phyloP scores from a whole-genome alignment of 108 stramenopile species.

The Fragilariopsis cylindrus region DNA sequence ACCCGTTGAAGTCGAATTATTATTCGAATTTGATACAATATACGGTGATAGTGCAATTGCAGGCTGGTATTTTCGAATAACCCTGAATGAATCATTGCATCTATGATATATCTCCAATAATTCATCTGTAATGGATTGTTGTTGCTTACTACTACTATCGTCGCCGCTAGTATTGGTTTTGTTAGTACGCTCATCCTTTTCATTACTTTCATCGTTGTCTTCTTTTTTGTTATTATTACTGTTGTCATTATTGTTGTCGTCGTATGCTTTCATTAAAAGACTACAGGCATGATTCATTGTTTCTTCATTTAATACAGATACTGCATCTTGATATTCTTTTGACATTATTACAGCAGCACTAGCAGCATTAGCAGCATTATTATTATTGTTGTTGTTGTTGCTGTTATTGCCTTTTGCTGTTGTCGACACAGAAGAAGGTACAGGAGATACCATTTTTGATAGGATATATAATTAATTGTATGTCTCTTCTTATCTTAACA shows the following conservation, averaged over 20 bases:
- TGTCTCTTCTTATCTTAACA: no score
- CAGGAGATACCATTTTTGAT: not conserved
- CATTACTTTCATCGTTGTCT: not conserved
- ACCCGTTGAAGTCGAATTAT: not conserved
- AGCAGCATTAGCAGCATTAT: not conserved
- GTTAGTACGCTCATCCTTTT: not conserved
- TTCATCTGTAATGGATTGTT: not conserved
- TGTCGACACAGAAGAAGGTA: not conserved
- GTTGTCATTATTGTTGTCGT: constrained; percentile 11
- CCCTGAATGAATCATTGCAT: constrained; percentile 13
- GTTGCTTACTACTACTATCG: not conserved
- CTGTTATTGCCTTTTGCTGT: not conserved
- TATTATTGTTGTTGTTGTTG: not conserved
- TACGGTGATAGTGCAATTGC: not conserved
- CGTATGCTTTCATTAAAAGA: constrained; percentile 18
- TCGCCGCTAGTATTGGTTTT: not conserved
- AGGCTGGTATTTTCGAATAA: constrained; percentile 23
- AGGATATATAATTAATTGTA: no score
- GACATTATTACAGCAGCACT: not conserved
- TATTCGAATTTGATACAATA: not conserved
- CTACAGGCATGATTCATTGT: constrained; percentile 34
- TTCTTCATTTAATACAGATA: constrained; percentile 23
- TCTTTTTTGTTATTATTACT: not conserved
- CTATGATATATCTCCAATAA: constrained; percentile 24
- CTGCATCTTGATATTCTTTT: constrained; percentile 31